A percentile compares a stretch with the other conserved stretches of the same genome.
Conservation (phyloP, 2,329 filamentous ascomycete species). For the Amauroascus verrucosus region DNA sequence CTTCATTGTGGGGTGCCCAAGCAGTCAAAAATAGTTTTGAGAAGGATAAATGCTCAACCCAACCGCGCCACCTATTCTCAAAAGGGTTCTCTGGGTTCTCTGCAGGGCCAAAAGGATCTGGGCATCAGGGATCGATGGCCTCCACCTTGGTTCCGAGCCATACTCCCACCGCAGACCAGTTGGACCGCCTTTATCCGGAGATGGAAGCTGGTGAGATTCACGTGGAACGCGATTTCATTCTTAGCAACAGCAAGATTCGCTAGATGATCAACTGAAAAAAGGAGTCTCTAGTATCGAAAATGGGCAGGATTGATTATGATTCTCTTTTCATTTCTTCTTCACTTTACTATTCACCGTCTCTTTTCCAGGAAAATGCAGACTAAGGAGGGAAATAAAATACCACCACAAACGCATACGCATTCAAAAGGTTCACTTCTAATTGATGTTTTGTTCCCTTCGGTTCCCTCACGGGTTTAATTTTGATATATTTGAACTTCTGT, state of each 20-base stretch:
- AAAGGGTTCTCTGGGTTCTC: neutral
- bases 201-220: constrained; percentile 13
- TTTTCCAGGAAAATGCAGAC: neutral
- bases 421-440: too few species aligned
- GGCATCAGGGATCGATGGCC: constrained; percentile 2
- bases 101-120: neutral
- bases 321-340: neutral
- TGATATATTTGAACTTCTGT: too few species aligned
- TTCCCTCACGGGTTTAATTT: too few species aligned
- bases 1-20: constrained; percentile 53
- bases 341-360: neutral
- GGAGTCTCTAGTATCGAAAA: too few species aligned
- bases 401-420: too few species aligned
- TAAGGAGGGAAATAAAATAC: too few species aligned
- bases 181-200: constrained; percentile 16
- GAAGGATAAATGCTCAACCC: neutral
- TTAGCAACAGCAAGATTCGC: constrained; percentile 9
- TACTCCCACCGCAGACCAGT: constrained; percentile 2
- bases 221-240: constrained; percentile 15
- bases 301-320: neutral
- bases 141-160: constrained; percentile 2
- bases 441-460: too few species aligned
- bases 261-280: neutral
- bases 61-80: constrained; percentile 8
- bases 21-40: constrained; percentile 22